phyloP scores from a whole-genome alignment of 2,329 filamentous ascomycete genomes.

The Colletotrichum caudatum region DNA sequence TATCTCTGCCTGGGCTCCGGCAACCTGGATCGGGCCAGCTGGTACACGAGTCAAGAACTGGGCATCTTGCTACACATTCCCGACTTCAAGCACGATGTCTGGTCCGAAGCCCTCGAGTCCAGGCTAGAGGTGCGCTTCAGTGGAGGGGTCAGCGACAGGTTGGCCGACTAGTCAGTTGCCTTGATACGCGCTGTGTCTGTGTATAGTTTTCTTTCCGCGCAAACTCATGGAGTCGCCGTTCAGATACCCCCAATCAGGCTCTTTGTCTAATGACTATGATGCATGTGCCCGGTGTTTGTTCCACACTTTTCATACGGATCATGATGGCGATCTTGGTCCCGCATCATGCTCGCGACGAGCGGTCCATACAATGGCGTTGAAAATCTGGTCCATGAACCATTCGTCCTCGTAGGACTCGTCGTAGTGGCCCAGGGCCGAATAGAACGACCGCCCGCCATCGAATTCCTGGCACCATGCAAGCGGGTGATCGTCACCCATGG shows the following conservation, averaged over 20 bases:
- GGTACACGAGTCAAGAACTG: slow-evolving; percentile 88
- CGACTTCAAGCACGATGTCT: slow-evolving; percentile 52
- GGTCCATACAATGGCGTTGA: slow-evolving; percentile 37
- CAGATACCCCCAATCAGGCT: slow-evolving; percentile 18
- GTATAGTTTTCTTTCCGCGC: neutral
- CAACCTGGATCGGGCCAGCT: slow-evolving; percentile 87
- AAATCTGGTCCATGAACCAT: slow-evolving; percentile 40
- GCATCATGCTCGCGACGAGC: slow-evolving; percentile 18
- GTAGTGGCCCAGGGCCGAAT: slow-evolving; percentile 58
- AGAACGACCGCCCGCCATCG: slow-evolving; percentile 54
- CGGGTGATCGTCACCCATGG: slow-evolving; percentile 53
- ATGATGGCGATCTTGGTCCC: neutral
- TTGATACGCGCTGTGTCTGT: neutral
- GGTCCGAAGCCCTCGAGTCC: slow-evolving; percentile 54
- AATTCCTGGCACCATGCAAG: slow-evolving; percentile 56
- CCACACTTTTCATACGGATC: neutral
- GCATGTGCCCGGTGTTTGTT: neutral
- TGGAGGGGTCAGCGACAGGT: slow-evolving; percentile 6
- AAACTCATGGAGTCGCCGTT: slow-evolving; percentile 7
- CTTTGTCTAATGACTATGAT: neutral
- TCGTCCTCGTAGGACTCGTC: slow-evolving; percentile 53
- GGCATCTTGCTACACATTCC: slow-evolving; percentile 71
- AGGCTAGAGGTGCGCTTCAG: slow-evolving; percentile 49
- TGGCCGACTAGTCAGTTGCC: slow-evolving; percentile 29
- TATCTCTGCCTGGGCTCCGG: slow-evolving; percentile 80